Percentiles rank a stretch among this genome's conserved stretches.
phyloP scores from a whole-genome alignment of 2,329 filamentous ascomycete genomes.

The Colletotrichum horii region DNA sequence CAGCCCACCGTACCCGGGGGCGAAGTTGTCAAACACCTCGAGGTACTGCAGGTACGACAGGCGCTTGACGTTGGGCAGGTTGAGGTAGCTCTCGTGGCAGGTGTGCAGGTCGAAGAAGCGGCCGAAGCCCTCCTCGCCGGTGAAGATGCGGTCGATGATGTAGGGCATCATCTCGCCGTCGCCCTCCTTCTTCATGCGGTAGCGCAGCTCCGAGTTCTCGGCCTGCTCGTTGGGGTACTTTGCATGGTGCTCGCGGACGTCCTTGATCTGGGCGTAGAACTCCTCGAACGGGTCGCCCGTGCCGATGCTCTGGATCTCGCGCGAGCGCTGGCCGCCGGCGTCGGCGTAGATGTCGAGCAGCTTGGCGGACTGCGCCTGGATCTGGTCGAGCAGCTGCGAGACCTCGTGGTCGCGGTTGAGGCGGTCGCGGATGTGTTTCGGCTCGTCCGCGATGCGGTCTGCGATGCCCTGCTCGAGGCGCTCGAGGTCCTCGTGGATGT shows the following conservation, averaged over 20 bases:
- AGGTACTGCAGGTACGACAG: slow-evolving; percentile 92
- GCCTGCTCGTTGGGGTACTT: slow-evolving; percentile 93
- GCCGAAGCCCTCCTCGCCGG: slow-evolving; percentile 92
- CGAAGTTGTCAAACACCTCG: slow-evolving; percentile 87
- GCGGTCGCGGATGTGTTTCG: slow-evolving; percentile 88
- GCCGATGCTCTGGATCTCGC: slow-evolving; percentile 84
- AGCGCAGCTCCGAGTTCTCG: slow-evolving; percentile 92
- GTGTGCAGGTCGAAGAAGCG: slow-evolving; percentile 89
- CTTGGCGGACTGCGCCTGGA: slow-evolving; percentile 83
- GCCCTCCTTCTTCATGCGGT: slow-evolving; percentile 71
- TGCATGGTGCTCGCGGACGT: slow-evolving; percentile 86
- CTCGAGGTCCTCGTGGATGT: slow-evolving; percentile 95
- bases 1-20: slow-evolving; percentile 73
- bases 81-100: slow-evolving; percentile 87
- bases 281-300: slow-evolving; percentile 87
- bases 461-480: slow-evolving; percentile 92
- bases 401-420: slow-evolving; percentile 93
- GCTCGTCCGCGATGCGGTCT: slow-evolving; percentile 87
- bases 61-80: slow-evolving; percentile 85
- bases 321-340: slow-evolving; percentile 70
- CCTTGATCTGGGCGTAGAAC: slow-evolving; percentile 84
- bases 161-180: slow-evolving; percentile 68
- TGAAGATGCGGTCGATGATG: slow-evolving; percentile 90
- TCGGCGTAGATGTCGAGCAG: slow-evolving; percentile 87
- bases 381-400: slow-evolving; percentile 82